Evolutionary conservation across 2,329 filamentous ascomycete species (phyloP).

Genomic region (Xylariaceae sp.): DNA sequence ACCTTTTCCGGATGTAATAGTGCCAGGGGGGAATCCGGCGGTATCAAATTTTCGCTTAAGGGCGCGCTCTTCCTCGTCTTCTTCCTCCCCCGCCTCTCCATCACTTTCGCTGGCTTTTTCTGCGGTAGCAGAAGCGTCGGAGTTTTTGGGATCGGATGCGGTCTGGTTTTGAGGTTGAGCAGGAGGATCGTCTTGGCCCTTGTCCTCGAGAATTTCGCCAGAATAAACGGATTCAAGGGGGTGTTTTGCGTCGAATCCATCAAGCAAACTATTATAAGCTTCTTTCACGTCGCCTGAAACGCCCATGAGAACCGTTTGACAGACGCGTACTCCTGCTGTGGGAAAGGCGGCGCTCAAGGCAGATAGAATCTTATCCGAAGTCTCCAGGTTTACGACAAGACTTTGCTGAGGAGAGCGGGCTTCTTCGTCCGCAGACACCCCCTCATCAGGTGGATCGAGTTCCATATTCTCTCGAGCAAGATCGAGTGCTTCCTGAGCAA

Average conservation of each 20-base stretch:
- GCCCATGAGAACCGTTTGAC: constrained; percentile 35
- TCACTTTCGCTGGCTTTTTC: too few relatives aligned
- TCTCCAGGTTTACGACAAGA: constrained; percentile 19
- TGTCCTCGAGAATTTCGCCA: too few relatives aligned
- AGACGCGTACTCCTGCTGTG: constrained; percentile 31
- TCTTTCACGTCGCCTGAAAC: constrained; percentile 33
- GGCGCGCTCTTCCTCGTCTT: too few relatives aligned
- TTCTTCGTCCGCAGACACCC: too few relatives aligned
- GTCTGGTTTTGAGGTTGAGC: too few relatives aligned
- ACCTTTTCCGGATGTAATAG: constrained; percentile 36
- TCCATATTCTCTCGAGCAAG: constrained; percentile 38
- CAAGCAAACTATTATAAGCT: constrained; percentile 36
- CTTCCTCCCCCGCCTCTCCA: too few relatives aligned
- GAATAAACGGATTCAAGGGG: constrained; percentile 20
- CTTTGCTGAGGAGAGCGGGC: not conserved
- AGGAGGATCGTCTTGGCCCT: too few relatives aligned
- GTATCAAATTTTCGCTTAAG: too few relatives aligned
- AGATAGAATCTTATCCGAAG: constrained; percentile 33
- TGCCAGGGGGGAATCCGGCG: constrained; percentile 38
- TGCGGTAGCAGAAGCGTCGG: too few relatives aligned
- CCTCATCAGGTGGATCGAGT: constrained; percentile 7
- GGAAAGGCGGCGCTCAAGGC: constrained; percentile 44
- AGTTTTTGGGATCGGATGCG: too few relatives aligned
- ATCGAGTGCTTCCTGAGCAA: constrained; percentile 42
- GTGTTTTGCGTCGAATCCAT: constrained; percentile 30